Percentiles rank a stretch among this genome's conserved stretches.
These are phyloP conservation scores for Heliamphora pulchella DNA, from an alignment of 179 eudicot genomes.

Conservation along the genomic window DNA sequence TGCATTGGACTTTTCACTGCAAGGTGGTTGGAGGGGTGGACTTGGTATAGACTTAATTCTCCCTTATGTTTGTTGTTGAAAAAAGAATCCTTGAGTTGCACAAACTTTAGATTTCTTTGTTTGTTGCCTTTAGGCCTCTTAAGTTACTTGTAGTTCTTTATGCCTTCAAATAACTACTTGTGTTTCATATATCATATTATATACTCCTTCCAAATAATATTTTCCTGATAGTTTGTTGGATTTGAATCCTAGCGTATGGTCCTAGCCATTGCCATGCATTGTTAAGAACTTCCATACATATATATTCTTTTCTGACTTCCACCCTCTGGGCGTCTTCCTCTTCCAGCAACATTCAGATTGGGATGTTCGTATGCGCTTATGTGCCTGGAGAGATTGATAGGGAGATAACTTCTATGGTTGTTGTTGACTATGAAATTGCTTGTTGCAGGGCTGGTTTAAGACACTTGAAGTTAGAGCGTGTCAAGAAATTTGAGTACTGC, in stretches of 20 bases:
- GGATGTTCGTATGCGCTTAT: background rate
- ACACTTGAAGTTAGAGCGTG: slow-evolving; percentile 72
- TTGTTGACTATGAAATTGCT: slow-evolving; percentile 5
- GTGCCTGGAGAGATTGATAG: background rate
- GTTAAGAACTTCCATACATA: too few relatives aligned
- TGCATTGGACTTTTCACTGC: too few relatives aligned
- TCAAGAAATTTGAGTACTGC: slow-evolving; percentile 88
- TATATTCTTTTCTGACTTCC: background rate
- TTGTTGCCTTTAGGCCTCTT: background rate
- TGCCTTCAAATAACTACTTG: background rate
- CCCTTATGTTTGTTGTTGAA: too few relatives aligned
- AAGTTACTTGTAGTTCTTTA: background rate
- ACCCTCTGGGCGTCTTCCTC: background rate
- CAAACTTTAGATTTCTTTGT: background rate
- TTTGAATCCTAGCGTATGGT: background rate
- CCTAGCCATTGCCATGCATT: too few relatives aligned
- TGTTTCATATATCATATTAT: background rate
- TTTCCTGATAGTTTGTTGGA: background rate
- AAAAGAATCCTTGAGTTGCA: too few relatives aligned
- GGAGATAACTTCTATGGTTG: background rate
- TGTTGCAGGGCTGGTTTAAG: slow-evolving; percentile 70
- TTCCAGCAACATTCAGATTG: background rate
- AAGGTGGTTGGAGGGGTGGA: too few relatives aligned
- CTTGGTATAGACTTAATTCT: too few relatives aligned
- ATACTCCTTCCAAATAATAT: background rate